Conservation (phyloP, 441 rosid species). For the Mallotus repandus region DNA sequence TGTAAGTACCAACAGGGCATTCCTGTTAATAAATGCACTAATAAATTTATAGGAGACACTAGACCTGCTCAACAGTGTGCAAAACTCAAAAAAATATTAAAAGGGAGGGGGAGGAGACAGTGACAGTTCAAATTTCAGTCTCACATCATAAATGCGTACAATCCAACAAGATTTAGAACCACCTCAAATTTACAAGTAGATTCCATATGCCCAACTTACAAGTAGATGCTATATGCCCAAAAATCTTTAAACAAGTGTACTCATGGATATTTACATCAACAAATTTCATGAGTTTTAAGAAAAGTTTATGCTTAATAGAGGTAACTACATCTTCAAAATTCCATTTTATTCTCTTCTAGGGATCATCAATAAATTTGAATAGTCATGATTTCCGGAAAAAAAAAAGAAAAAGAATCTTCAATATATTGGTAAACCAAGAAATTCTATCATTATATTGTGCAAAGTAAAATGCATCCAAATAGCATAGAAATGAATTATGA, state of each 20-base stretch:
- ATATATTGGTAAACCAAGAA: neutral
- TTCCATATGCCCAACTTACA: neutral
- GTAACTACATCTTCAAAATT: neutral
- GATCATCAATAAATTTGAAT: neutral
- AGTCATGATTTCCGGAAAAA: no score
- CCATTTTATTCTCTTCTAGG: neutral
- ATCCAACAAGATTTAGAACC: neutral
- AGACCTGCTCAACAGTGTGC: neutral
- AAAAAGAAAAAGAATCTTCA: neutral
- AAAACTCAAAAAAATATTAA: neutral
- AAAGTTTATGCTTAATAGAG: neutral
- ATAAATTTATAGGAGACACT: slow-evolving; percentile 10
- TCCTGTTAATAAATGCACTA: slow-evolving; percentile 49
- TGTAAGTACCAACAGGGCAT: slow-evolving; percentile 96
- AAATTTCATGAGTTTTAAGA: neutral
- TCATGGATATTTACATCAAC: neutral
- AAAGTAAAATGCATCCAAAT: no score
- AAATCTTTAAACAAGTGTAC: neutral
- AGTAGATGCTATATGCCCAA: neutral
- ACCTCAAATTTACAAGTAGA: neutral
- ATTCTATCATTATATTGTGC: neutral
- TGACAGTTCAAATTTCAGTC: neutral
- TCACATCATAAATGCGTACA: neutral
- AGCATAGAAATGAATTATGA: no score
- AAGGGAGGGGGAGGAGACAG: no score